Evolutionary conservation across 306 rosid genomes (phyloP).

Genomic region (Phaseolus lunatus): DNA sequence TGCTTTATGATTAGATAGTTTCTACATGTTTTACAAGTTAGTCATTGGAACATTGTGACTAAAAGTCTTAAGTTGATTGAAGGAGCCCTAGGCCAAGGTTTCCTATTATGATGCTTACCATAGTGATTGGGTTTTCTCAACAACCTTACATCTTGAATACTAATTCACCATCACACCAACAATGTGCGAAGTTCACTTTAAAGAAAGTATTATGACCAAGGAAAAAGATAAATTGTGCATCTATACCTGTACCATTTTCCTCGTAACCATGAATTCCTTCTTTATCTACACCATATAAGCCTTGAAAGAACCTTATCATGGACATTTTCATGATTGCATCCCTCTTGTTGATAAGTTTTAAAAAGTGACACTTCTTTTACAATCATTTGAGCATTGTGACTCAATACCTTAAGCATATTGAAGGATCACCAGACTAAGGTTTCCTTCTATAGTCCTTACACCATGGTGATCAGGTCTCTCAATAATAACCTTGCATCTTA

Average conservation of each 20-base stretch:
- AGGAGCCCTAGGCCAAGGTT: neutral
- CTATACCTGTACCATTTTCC: neutral
- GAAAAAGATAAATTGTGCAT: neutral
- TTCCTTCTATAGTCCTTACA: neutral
- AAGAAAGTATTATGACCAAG: neutral
- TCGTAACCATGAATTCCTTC: neutral
- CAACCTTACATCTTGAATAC: neutral
- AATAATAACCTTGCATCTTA: neutral
- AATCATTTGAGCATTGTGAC: neutral
- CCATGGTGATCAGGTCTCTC: neutral
- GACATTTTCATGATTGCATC: neutral
- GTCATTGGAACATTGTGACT: neutral
- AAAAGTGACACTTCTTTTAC: no score
- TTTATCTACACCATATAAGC: neutral
- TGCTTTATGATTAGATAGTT: neutral
- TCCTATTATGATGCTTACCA: neutral
- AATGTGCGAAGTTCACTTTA: neutral
- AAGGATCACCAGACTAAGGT: neutral
- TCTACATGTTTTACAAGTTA: neutral
- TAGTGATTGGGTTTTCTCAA: neutral
- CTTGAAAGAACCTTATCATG: neutral
- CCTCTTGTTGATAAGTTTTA: neutral
- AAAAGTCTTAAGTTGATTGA: neutral
- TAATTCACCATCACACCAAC: neutral
- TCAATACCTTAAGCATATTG: neutral